Evolutionary conservation across 1,284 basidiomycete species (phyloP).

Genomic region (Leccinum pachyderme): DNA sequence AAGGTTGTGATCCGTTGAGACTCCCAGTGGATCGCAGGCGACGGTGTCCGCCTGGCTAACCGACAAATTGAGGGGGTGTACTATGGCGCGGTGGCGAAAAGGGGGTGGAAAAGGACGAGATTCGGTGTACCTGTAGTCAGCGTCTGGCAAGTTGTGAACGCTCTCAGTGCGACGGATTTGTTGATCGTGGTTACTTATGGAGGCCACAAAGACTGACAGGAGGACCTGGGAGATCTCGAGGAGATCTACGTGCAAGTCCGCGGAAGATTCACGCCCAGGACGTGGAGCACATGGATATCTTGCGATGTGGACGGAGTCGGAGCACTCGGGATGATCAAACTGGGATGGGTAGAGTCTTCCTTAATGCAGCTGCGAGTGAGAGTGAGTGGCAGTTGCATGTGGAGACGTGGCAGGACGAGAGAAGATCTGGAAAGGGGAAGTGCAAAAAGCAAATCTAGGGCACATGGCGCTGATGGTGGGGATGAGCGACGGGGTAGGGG

Average conservation of each 20-base stretch:
- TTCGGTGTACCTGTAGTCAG: slow-evolving; percentile 17
- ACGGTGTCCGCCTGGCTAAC: slow-evolving; percentile 6
- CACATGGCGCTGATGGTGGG: slow-evolving; percentile 29
- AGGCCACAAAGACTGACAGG: slow-evolving; percentile 21
- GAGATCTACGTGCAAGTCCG: slow-evolving; percentile 32
- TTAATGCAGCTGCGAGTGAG: slow-evolving; percentile 1
- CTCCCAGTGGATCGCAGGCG: slow-evolving; percentile 12
- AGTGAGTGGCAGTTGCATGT: slow-evolving; percentile 4
- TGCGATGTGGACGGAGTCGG: slow-evolving; percentile 34
- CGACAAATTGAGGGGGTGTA: slow-evolving; percentile 8
- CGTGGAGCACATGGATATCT: slow-evolving; percentile 32
- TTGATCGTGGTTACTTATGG: slow-evolving; percentile 25
- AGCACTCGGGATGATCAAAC: slow-evolving; percentile 27
- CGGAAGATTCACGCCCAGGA: slow-evolving; percentile 32
- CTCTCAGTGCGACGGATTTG: slow-evolving; percentile 5
- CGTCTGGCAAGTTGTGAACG: slow-evolving; percentile 9
- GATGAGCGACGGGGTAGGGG: slow-evolving; percentile 5
- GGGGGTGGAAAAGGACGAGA: slow-evolving; percentile 29
- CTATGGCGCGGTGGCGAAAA: slow-evolving; percentile 21
- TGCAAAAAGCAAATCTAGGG: slow-evolving; percentile 29
- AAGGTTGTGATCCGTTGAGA: slow-evolving; percentile 35
- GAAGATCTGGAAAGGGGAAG: slow-evolving; percentile 26
- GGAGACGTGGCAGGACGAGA: slow-evolving; percentile 21
- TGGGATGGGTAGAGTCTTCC: not conserved
- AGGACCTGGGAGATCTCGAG: slow-evolving; percentile 26